These are phyloP conservation scores for Takakia lepidozioides DNA, from an alignment of 225 moss, liverwort and hornwort genomes.

Conservation along the genomic window DNA sequence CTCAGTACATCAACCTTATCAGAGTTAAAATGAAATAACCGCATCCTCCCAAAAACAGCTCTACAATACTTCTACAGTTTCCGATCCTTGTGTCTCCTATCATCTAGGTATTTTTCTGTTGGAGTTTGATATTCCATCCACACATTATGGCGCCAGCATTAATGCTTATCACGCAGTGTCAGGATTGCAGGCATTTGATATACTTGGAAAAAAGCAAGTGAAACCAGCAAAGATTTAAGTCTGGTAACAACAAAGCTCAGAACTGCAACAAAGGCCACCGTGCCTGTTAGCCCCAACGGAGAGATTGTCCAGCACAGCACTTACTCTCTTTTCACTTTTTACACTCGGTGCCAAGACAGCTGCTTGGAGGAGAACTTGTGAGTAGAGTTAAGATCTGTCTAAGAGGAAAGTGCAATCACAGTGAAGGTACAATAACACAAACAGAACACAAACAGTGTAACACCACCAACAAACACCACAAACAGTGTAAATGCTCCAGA, in stretches of 20 bases:
- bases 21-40: too few relatives aligned
- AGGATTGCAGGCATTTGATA: slow-evolving; percentile 2
- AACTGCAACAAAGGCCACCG: too few relatives aligned
- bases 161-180: not conserved
- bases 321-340: slow-evolving; percentile 20
- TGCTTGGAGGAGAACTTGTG: slow-evolving; percentile 13
- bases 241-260: too few relatives aligned
- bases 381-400: not conserved
- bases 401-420: not conserved
- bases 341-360: slow-evolving; percentile 17
- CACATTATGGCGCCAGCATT: slow-evolving; percentile 1
- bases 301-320: slow-evolving; percentile 23
- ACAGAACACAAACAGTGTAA: slow-evolving; percentile 44
- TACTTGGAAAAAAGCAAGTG: too few relatives aligned
- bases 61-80: too few relatives aligned
- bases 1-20: too few relatives aligned
- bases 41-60: too few relatives aligned
- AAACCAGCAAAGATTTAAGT: too few relatives aligned
- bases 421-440: too few relatives aligned
- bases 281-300: slow-evolving; percentile 14
- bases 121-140: not conserved
- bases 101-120: not conserved
- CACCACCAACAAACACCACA: slow-evolving; percentile 54
- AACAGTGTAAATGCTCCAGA: slow-evolving; percentile 56
- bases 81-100: too few relatives aligned